These are phyloP conservation scores for Candida krabiensis DNA, from an alignment of 805 yeast species.

Conservation along the genomic window DNA sequence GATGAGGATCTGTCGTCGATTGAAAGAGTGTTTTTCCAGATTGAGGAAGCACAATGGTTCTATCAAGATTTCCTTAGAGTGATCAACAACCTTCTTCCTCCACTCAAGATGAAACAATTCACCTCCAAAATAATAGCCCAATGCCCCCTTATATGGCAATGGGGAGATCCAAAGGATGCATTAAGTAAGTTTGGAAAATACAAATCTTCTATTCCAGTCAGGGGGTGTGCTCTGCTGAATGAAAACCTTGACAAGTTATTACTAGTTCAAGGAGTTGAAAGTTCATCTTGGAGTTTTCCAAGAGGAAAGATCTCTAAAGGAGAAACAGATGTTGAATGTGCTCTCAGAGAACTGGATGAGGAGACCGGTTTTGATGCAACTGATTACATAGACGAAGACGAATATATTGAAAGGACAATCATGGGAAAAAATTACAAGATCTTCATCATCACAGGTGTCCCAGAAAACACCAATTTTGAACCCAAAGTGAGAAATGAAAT, in stretches of 20 bases:
- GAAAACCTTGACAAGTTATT: conserved; percentile 65
- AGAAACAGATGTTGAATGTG: conserved; percentile 86
- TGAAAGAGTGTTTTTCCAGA: conserved; percentile 84
- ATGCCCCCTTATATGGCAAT: conserved; percentile 79
- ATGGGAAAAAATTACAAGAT: conserved; percentile 84
- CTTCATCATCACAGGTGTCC: conserved; percentile 72
- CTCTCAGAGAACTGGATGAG: conserved; percentile 86
- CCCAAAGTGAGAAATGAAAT: conserved; percentile 91
- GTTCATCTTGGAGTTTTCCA: conserved; percentile 89
- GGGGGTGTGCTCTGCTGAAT: conserved; percentile 91
- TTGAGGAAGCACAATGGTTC: conserved; percentile 99
- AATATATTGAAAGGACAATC: conserved; percentile 77
- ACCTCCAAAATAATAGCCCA: conserved; percentile 64
- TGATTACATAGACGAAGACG: conserved; percentile 63
- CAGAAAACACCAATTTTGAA: conserved; percentile 69
- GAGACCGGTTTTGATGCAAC: conserved; percentile 90
- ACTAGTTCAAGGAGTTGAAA: conserved; percentile 81
- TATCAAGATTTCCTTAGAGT: conserved; percentile 80
- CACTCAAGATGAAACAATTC: conserved; percentile 74
- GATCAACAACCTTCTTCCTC: conserved; percentile 73
- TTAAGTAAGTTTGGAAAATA: conserved; percentile 77
- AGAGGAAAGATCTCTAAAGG: conserved; percentile 94
- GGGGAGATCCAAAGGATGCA: conserved; percentile 83
- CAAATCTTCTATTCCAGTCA: conserved; percentile 88
- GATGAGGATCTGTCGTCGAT: conserved; percentile 82